Conservation (phyloP, 2,329 filamentous ascomycete genomes). For the Cordyceps tenuipes region DNA sequence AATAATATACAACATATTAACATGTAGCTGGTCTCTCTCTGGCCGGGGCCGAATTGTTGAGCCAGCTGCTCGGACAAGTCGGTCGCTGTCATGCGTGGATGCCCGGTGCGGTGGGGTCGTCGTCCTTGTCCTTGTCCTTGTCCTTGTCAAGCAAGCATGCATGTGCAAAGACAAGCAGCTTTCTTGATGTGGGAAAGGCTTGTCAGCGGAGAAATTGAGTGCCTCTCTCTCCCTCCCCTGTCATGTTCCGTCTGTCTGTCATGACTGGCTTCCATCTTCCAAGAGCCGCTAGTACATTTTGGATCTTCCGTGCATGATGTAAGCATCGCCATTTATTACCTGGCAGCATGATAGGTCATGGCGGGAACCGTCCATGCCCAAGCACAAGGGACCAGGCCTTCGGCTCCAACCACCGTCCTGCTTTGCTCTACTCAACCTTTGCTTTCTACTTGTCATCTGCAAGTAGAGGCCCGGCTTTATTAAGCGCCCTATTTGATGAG, state of each 20-base stretch:
- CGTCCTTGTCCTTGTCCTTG: background rate
- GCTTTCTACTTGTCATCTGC: background rate
- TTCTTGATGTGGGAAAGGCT: background rate
- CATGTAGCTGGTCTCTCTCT: no score
- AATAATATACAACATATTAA: no score
- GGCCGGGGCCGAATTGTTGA: background rate
- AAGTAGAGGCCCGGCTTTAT: background rate
- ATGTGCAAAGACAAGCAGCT: background rate
- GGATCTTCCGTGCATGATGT: background rate
- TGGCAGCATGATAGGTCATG: background rate
- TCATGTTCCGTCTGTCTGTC: no score
- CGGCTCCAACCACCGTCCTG: background rate
- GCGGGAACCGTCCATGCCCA: background rate
- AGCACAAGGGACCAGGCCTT: background rate
- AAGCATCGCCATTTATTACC: no score
- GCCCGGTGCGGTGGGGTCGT: constrained; percentile 1
- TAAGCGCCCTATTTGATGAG: background rate
- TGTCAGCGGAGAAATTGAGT: background rate
- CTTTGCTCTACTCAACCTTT: background rate
- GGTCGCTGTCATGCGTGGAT: constrained; percentile 4
- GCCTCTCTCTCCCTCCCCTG: no score
- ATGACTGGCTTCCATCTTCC: background rate
- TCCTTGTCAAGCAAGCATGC: background rate
- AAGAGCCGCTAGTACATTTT: constrained; percentile 1
- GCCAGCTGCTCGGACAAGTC: constrained; percentile 7